Percentiles rank a stretch among this genome's conserved stretches.
These are phyloP conservation scores for Termitomyces sp. DNA, from an alignment of 768 basidiomycete genomes.

Conservation along the genomic window DNA sequence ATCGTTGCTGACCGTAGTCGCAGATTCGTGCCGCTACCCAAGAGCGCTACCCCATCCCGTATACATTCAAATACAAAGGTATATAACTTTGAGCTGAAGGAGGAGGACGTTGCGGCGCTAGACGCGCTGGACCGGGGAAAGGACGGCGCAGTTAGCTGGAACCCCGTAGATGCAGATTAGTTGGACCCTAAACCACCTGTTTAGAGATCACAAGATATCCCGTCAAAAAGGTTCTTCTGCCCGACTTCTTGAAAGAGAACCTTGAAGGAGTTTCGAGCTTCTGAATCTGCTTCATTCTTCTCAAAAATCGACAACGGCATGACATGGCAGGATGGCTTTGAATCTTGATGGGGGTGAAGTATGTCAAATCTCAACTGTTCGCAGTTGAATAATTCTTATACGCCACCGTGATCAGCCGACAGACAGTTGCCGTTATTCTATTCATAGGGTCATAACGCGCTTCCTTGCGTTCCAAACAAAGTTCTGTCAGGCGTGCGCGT, in stretches of 20 bases:
- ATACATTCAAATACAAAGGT: conserved; percentile 72
- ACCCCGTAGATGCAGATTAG: conserved; percentile 60
- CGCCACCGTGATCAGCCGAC: neutral
- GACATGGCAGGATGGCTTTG: neutral
- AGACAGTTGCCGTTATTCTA: neutral
- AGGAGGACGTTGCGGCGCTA: conserved; percentile 61
- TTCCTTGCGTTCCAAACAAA: neutral
- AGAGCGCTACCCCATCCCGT: conserved; percentile 66
- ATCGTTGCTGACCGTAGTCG: neutral
- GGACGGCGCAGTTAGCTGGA: conserved; percentile 78
- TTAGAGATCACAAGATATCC: neutral
- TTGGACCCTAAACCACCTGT: neutral
- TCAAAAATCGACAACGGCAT: neutral
- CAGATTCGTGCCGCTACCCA: conserved; percentile 81
- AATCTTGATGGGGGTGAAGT: neutral
- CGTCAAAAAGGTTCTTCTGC: neutral
- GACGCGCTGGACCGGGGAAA: conserved; percentile 72
- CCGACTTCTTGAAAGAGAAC: neutral
- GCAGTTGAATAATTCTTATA: neutral
- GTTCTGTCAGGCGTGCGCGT: neutral
- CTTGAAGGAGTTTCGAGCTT: neutral
- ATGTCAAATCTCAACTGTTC: neutral
- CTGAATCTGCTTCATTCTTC: neutral
- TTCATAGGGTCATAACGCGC: neutral
- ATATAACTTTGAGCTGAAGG: conserved; percentile 68